Evolutionary conservation across 768 basidiomycete genomes (phyloP).

Genomic region (Calocybe gangraenosa): DNA sequence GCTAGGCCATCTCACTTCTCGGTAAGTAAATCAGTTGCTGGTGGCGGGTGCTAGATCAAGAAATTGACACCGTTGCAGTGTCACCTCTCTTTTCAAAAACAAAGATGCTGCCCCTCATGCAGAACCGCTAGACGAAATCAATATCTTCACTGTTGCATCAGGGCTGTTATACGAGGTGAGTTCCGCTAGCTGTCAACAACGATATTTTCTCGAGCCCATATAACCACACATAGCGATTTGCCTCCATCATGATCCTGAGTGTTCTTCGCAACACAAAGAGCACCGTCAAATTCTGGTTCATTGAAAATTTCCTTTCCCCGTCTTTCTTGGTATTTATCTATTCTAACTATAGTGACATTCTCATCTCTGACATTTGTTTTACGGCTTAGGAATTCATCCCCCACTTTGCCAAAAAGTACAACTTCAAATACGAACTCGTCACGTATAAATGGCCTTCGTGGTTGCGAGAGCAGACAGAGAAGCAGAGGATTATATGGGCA

Average conservation of each 20-base stretch:
- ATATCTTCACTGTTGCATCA: slow-evolving; percentile 98
- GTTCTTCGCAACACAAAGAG: slow-evolving; percentile 92
- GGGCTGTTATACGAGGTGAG: slow-evolving; percentile 92
- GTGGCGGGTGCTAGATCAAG: not conserved
- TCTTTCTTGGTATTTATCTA: slow-evolving; percentile 79
- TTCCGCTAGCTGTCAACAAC: not conserved
- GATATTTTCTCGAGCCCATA: slow-evolving; percentile 1
- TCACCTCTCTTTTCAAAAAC: slow-evolving; percentile 8
- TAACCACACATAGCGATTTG: slow-evolving; percentile 67
- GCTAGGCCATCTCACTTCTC: slow-evolving; percentile 44
- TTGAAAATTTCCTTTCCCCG: slow-evolving; percentile 97
- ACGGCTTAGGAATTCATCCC: slow-evolving; percentile 83
- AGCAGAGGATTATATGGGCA: slow-evolving; percentile 98
- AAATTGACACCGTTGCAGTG: not conserved
- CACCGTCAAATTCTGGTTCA: slow-evolving; percentile 99
- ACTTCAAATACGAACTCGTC: slow-evolving; percentile 94
- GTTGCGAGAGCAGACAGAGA: slow-evolving; percentile 95
- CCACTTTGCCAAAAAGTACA: slow-evolving; percentile 84
- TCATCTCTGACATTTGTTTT: slow-evolving; percentile 26
- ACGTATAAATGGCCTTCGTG: slow-evolving; percentile 99
- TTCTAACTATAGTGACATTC: slow-evolving; percentile 39
- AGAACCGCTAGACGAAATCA: slow-evolving; percentile 61
- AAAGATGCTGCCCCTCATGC: slow-evolving; percentile 21
- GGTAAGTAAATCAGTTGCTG: slow-evolving; percentile 35
- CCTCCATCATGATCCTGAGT: slow-evolving; percentile 96